phyloP scores from a whole-genome alignment of 106 monocot species.

The Dioscorea zingiberensis region DNA sequence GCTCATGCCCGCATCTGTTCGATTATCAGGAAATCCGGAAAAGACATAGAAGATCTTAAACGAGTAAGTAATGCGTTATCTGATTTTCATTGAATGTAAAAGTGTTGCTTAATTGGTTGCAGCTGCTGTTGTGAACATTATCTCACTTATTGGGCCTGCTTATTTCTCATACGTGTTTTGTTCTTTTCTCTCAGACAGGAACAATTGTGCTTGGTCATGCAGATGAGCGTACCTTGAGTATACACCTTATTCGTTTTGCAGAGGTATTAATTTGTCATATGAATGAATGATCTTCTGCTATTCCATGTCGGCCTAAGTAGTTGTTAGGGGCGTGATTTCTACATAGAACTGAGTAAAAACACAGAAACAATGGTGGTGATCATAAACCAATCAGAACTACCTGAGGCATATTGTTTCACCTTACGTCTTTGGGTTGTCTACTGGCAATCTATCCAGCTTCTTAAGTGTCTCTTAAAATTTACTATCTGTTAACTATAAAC shows the following conservation, averaged over 20 bases:
- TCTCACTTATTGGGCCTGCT: background rate
- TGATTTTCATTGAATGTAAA: background rate
- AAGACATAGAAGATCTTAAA: slow-evolving; percentile 69
- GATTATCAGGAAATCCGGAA: slow-evolving; percentile 87
- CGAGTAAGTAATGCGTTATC: slow-evolving; percentile 48
- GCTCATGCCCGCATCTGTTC: slow-evolving; percentile 99
- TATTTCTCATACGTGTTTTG: background rate
- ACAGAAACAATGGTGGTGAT: no score
- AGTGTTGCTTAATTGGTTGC: background rate
- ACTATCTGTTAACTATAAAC: no score
- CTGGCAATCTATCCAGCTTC: no score
- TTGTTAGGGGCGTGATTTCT: no score
- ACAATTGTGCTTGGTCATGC: slow-evolving; percentile 52
- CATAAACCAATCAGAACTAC: no score
- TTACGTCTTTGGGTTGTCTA: no score
- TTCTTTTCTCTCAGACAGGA: slow-evolving; percentile 39
- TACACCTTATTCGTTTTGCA: slow-evolving; percentile 83
- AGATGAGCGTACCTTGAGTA: slow-evolving; percentile 71
- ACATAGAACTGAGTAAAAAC: no score
- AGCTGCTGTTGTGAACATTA: background rate
- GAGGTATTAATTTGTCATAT: slow-evolving; percentile 38
- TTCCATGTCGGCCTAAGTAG: no score
- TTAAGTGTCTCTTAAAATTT: no score
- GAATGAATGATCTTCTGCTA: background rate
- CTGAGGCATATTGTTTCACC: no score